Conservation (phyloP, 2,329 filamentous ascomycete species). For the Lecanicillium sp. region DNA sequence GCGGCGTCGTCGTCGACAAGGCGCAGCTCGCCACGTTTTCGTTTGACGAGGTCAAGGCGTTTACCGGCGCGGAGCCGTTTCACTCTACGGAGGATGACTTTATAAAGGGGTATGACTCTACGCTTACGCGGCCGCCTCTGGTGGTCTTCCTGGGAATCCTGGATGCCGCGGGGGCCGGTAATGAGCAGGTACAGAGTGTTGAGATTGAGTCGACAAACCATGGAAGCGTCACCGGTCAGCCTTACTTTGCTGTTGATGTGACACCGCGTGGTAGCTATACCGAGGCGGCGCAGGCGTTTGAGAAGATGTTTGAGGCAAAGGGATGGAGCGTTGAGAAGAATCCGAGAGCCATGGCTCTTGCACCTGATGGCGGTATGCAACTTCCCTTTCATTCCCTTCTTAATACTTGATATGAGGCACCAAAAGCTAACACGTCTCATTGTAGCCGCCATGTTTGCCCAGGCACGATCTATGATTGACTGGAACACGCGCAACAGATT, state of each 20-base stretch:
- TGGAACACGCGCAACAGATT: slow-evolving; percentile 93
- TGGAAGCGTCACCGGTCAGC: slow-evolving; percentile 67
- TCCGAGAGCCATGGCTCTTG: slow-evolving; percentile 53
- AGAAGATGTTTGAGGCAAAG: slow-evolving; percentile 35
- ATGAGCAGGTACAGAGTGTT: slow-evolving; percentile 15
- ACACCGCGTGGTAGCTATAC: slow-evolving; percentile 61
- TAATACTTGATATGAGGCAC: slow-evolving; percentile 1
- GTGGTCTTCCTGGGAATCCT: slow-evolving; percentile 82
- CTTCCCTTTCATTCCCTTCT: neutral
- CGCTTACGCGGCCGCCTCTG: slow-evolving; percentile 51
- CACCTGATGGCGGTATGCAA: slow-evolving; percentile 50
- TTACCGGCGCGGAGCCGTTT: slow-evolving; percentile 69
- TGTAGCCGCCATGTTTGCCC: slow-evolving; percentile 80
- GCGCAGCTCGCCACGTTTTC: slow-evolving; percentile 59
- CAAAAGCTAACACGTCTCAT: neutral
- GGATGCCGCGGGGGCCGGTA: slow-evolving; percentile 49
- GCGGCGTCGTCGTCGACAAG: slow-evolving; percentile 56
- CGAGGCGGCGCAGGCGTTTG: slow-evolving; percentile 49
- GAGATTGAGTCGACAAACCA: slow-evolving; percentile 32
- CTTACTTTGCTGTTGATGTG: slow-evolving; percentile 86
- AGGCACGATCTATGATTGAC: slow-evolving; percentile 80
- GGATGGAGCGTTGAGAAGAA: slow-evolving; percentile 62
- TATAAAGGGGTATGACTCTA: slow-evolving; percentile 67
- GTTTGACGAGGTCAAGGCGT: slow-evolving; percentile 58
- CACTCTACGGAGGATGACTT: slow-evolving; percentile 62